Evolutionary conservation across 2,329 filamentous ascomycete genomes (phyloP).

Genomic region (Westerdykella ornata): DNA sequence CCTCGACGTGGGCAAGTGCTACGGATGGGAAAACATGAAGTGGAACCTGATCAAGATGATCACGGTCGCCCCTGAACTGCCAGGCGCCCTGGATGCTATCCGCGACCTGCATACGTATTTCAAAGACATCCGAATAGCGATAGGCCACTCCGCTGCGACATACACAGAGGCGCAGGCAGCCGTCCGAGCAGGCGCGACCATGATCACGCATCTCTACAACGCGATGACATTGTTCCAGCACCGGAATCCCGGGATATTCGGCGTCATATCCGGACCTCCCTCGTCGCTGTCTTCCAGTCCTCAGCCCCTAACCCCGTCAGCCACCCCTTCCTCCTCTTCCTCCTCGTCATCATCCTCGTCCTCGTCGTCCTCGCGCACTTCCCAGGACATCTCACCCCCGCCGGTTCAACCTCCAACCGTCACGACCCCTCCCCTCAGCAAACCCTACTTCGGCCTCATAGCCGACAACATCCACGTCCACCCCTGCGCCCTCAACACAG

Average conservation of each 20-base stretch:
- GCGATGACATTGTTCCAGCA: slow-evolving; percentile 88
- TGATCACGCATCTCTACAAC: slow-evolving; percentile 93
- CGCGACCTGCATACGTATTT: slow-evolving; percentile 37
- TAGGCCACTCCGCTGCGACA: slow-evolving; percentile 81
- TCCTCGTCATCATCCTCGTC: slow-evolving; percentile 5
- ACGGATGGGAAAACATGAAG: slow-evolving; percentile 63
- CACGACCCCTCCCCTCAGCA: slow-evolving; percentile 18
- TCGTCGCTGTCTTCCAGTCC: slow-evolving; percentile 16
- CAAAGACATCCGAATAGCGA: slow-evolving; percentile 63
- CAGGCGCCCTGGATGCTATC: slow-evolving; percentile 64
- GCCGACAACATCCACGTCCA: slow-evolving; percentile 87
- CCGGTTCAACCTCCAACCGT: too few relatives aligned
- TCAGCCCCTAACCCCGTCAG: slow-evolving; percentile 31
- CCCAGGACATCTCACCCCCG: too few relatives aligned
- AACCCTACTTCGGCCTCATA: slow-evolving; percentile 83
- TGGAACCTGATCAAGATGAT: slow-evolving; percentile 62
- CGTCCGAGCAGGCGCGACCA: slow-evolving; percentile 67
- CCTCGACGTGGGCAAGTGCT: slow-evolving; percentile 61
- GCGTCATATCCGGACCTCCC: slow-evolving; percentile 57
- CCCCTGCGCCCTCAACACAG: slow-evolving; percentile 80
- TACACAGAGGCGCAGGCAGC: slow-evolving; percentile 73
- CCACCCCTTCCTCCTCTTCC: slow-evolving; percentile 14
- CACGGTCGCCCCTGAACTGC: slow-evolving; percentile 74
- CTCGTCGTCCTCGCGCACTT: slow-evolving; percentile 8
- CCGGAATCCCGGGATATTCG: slow-evolving; percentile 85